A percentile compares a stretch with the other conserved stretches of the same genome.
These are phyloP conservation scores for Coemansia asiatica DNA, from an alignment of 192 early-diverging fungal species.

Conservation along the genomic window DNA sequence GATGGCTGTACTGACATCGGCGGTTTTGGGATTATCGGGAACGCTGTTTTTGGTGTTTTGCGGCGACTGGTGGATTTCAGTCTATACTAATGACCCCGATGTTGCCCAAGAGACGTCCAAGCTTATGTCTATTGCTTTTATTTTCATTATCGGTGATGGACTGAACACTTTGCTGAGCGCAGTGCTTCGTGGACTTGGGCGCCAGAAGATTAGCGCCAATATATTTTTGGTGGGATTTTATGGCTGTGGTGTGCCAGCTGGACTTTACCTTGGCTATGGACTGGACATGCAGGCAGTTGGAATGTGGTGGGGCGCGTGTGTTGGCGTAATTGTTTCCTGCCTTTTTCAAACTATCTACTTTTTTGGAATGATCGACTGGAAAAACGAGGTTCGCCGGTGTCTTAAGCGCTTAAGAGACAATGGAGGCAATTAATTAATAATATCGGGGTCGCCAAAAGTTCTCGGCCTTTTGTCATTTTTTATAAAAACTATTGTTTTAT, in stretches of 20 bases:
- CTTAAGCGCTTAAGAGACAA: constrained; percentile 11
- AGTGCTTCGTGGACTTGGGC: no score
- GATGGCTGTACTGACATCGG: constrained; percentile 54
- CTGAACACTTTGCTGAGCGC: no score
- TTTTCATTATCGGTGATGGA: constrained; percentile 62
- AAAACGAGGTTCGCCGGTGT: constrained; percentile 23
- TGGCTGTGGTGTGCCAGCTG: constrained; percentile 46
- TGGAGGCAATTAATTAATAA: no score
- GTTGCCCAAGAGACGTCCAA: constrained; percentile 52
- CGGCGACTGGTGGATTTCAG: no score
- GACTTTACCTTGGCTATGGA: constrained; percentile 43
- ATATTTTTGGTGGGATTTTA: constrained; percentile 55
- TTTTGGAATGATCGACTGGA: constrained; percentile 29
- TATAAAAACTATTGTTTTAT: no score
- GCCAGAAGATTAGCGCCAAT: no score
- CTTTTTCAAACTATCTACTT: constrained; percentile 21
- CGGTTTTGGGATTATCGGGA: constrained; percentile 46
- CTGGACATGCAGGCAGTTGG: constrained; percentile 21
- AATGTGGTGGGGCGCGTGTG: constrained; percentile 32
- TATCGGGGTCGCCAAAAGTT: no score
- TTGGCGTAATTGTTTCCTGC: constrained; percentile 16
- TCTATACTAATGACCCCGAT: constrained; percentile 62
- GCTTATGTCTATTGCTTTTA: constrained; percentile 69
- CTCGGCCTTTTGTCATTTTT: no score
- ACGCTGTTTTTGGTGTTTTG: constrained; percentile 12